Base-by-base conservation (phyloP, 192 early-diverging fungal genomes). In the Dissophora ornata region DNA sequence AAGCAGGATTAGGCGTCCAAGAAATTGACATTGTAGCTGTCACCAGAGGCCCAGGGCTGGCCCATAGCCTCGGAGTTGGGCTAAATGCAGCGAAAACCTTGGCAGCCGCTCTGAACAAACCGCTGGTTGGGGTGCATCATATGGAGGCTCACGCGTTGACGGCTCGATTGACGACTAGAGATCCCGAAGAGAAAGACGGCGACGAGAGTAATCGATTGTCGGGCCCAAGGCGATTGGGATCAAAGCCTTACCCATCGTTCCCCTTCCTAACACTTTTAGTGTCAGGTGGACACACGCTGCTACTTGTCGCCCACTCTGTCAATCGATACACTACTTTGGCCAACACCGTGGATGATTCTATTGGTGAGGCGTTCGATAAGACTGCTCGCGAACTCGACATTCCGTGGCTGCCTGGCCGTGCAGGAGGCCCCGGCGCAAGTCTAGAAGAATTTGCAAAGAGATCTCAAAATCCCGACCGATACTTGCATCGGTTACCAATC, bases 121-220 rank as follows among this genome's bases (percentile, higher is more conserved):
- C 92, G 15, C 79, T 94, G 25, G 69, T 94, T 33, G 92, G 92
- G 26, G 90, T 92, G 41, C 92, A 94, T 69, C 92, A 94, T 63
- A 94, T 92, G 92, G 92, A 94, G 71, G 92, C 91, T 3, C 92
- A 94, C 53, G 91, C 92, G 9, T 71, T 93, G 41, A 92, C 91
- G 49, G 90, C 90, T 36, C 89, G 92, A 2, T 82, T 94, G 41
- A 85, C 82, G 1, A 81, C 81, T 5, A 25, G 21, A n/a, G 45
- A 75, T 29, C 46, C 79, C n/a, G n/a, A n/a, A n/a, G n/a, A n/a
- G n/a, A n/a, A n/a, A n/a, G n/a, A 4, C 55, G 69, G 26, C 24
- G 16, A 16, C n/a, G n/a, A 22, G 41, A 48, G 44, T 10, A 47
- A 48, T 12, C 11, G 10, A 6, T 60, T 19, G 71, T n/a, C n/a